Conservation (phyloP, 192 early-diverging fungal species). For the Coemansia sp. region DNA sequence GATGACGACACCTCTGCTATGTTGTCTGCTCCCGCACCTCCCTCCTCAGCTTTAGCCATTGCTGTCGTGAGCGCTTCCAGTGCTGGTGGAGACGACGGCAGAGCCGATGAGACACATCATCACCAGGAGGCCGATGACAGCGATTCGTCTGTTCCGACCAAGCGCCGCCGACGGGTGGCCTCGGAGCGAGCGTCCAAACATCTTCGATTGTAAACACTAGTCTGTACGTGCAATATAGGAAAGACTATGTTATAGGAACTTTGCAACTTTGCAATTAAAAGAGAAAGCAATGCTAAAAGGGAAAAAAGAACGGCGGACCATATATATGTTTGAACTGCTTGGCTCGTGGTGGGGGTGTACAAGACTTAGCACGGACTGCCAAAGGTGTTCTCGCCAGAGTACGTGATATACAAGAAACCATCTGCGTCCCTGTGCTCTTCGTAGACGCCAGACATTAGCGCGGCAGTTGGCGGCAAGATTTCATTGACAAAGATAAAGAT, state of each 20-base stretch:
- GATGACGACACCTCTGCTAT: not conserved
- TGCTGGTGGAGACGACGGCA: conserved; percentile 17
- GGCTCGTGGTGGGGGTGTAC: not conserved
- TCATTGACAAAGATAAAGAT: conserved; percentile 99
- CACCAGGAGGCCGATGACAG: conserved; percentile 46
- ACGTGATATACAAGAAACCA: conserved; percentile 95
- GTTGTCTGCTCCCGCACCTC: not conserved
- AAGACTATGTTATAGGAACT: not conserved
- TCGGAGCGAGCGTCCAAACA: conserved; percentile 51
- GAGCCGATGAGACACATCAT: not conserved
- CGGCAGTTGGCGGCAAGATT: conserved; percentile 91
- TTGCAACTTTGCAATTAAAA: conserved; percentile 12
- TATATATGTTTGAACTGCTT: not conserved
- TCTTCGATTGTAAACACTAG: conserved; percentile 23
- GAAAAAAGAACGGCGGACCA: conserved; percentile 11
- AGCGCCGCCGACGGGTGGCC: conserved; percentile 44
- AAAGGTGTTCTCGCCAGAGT: conserved; percentile 90
- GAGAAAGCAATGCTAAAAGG: conserved; percentile 17
- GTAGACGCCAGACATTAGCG: conserved; percentile 92
- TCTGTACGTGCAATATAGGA: not conserved
- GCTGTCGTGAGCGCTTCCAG: not conserved
- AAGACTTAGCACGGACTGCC: conserved; percentile 39
- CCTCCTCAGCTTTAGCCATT: not conserved
- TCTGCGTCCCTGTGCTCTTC: conserved; percentile 98
- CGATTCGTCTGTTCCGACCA: conserved; percentile 44